Evolutionary conservation across 2,329 filamentous ascomycete species (phyloP).

Genomic region (Annulohypoxylon truncatum): DNA sequence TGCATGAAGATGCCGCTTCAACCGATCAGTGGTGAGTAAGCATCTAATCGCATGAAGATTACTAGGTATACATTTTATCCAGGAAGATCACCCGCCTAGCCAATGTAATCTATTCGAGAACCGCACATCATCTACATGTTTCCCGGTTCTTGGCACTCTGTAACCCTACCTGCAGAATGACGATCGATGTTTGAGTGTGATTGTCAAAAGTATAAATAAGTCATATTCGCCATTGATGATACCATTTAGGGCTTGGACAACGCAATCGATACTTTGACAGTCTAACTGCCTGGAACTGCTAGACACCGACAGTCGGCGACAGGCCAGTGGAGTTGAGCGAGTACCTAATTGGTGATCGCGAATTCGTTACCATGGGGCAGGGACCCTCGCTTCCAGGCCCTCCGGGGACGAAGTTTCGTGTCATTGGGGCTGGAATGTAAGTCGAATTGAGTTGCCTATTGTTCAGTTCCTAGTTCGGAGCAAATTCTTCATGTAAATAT

Average conservation of each 20-base stretch:
- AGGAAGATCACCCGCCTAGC: constrained; percentile 19
- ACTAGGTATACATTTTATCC: constrained; percentile 34
- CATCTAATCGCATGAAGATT: constrained; percentile 19
- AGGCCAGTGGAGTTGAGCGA: constrained; percentile 17
- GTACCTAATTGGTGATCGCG: constrained; percentile 29
- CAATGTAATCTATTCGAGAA: constrained; percentile 28
- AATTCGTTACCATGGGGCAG: constrained; percentile 48
- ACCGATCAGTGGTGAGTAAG: constrained; percentile 27
- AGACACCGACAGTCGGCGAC: constrained; percentile 4
- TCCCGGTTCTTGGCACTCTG: constrained; percentile 32
- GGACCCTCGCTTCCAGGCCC: constrained; percentile 49
- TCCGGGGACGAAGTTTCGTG: constrained; percentile 51
- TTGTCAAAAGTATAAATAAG: constrained; percentile 32
- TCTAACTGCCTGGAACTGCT: constrained; percentile 16
- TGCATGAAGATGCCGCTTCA: constrained; percentile 22
- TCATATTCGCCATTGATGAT: constrained; percentile 33
- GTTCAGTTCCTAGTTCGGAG: background rate
- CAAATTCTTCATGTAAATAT: background rate
- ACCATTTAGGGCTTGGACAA: constrained; percentile 29
- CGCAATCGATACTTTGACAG: constrained; percentile 31
- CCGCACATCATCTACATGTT: constrained; percentile 12
- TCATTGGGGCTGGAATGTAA: constrained; percentile 54
- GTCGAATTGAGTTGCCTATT: constrained; percentile 27
- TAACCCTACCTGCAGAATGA: constrained; percentile 19
- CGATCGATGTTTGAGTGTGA: constrained; percentile 5